Conservation (phyloP, 805 yeast genomes). For the Peterozyma xylosa region DNA sequence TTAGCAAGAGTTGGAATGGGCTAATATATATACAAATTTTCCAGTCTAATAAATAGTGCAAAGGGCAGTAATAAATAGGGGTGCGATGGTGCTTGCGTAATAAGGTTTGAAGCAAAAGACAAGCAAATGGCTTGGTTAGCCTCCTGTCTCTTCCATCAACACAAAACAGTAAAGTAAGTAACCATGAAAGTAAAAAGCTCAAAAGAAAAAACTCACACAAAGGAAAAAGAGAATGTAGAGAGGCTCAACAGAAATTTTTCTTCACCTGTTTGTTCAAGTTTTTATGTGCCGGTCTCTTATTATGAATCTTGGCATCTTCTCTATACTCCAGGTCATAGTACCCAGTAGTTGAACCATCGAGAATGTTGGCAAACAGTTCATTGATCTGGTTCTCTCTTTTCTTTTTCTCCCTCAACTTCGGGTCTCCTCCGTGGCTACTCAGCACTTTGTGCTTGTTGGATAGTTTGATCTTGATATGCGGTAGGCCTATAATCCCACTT, state of each 20-base stretch:
- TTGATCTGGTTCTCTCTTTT: slow-evolving; percentile 4
- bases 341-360: slow-evolving; percentile 6
- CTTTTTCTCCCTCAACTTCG: not conserved
- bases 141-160: no score
- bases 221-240: no score
- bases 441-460: not conserved
- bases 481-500: not conserved
- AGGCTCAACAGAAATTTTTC: not conserved
- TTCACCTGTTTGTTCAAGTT: slow-evolving; percentile 1
- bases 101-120: no score
- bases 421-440: not conserved
- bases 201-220: no score
- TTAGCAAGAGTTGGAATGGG: no score
- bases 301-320: not conserved
- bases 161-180: no score
- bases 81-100: no score
- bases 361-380: slow-evolving; percentile 1
- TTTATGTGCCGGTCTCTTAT: slow-evolving; percentile 1
- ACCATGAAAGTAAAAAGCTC: no score
- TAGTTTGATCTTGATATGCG: not conserved
- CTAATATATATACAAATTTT: no score
- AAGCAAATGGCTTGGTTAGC: no score
- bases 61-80: no score
- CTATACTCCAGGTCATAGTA: not conserved
- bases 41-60: no score